A percentile compares a stretch with the other conserved stretches of the same genome.
These are phyloP conservation scores for Aureobasidium vineae DNA, from an alignment of 2,329 filamentous ascomycete species.

Conservation along the genomic window DNA sequence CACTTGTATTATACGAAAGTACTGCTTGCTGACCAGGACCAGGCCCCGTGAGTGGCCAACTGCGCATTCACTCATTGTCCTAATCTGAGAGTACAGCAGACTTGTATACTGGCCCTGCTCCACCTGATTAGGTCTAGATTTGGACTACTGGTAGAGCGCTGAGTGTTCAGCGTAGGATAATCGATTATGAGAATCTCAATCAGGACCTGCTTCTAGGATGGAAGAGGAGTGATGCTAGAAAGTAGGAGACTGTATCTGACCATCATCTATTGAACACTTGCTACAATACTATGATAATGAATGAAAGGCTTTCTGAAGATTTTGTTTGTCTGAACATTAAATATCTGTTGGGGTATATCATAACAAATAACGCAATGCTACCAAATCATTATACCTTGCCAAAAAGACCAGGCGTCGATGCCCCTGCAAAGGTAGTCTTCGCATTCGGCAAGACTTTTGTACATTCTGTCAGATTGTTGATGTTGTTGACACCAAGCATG, in stretches of 20 bases:
- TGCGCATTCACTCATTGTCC: neutral
- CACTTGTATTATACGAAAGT: conserved; percentile 2
- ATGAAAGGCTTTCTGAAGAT: neutral
- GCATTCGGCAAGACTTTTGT: conserved; percentile 31
- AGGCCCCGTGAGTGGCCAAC: neutral
- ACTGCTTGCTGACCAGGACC: conserved; percentile 1
- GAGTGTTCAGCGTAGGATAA: neutral
- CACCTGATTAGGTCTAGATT: neutral
- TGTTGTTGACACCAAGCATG: conserved; percentile 35
- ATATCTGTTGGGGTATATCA: neutral
- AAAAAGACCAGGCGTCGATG: conserved; percentile 4
- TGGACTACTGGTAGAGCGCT: neutral
- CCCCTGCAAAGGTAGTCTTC: conserved; percentile 9
- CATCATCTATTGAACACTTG: neutral
- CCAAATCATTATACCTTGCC: neutral
- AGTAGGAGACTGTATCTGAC: neutral
- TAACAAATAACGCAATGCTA: neutral
- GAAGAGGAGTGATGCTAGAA: neutral
- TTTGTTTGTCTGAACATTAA: neutral
- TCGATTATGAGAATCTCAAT: neutral
- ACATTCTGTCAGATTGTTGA: conserved; percentile 34
- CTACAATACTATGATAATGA: too few species aligned
- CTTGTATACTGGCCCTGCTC: neutral
- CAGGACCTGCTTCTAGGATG: too few species aligned
- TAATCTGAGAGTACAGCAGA: conserved; percentile 1